Conservation (phyloP, 768 basidiomycete species). For the Leccinum uliginosum region DNA sequence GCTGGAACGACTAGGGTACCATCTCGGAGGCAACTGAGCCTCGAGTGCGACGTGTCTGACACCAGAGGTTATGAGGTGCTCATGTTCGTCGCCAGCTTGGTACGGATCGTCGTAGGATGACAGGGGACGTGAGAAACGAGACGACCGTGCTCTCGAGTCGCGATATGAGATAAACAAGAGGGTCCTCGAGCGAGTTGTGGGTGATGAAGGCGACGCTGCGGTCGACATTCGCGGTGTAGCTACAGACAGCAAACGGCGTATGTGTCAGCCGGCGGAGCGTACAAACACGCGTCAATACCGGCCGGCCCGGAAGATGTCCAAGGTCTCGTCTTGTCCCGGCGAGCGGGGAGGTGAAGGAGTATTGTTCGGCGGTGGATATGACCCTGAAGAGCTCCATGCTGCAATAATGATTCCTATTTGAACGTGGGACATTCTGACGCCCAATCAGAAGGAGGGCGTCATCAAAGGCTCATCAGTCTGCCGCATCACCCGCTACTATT, state of each 20-base stretch:
- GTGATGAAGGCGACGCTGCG: conserved; percentile 29
- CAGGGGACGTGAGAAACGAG: conserved; percentile 38
- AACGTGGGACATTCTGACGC: conserved; percentile 3
- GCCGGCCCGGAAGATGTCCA: neutral
- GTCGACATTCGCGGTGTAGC: conserved; percentile 30
- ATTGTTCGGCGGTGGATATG: neutral
- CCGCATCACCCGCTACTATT: conserved; percentile 9
- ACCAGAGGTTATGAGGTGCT: conserved; percentile 51
- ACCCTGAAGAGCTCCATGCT: neutral
- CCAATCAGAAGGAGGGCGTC: neutral
- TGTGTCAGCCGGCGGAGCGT: conserved; percentile 10
- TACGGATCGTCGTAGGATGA: conserved; percentile 46
- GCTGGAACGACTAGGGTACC: conserved; percentile 43
- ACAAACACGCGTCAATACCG: conserved; percentile 27
- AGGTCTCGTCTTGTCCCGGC: neutral
- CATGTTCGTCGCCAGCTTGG: conserved; percentile 50
- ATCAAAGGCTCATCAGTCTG: conserved; percentile 6
- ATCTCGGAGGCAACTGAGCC: conserved; percentile 74
- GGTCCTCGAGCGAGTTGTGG: conserved; percentile 80
- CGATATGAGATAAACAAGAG: conserved; percentile 92
- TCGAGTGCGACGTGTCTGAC: conserved; percentile 49
- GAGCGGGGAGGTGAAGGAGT: neutral
- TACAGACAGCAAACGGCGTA: conserved; percentile 8
- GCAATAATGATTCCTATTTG: neutral
- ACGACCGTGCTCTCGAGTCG: conserved; percentile 57